Evolutionary conservation across 2,329 filamentous ascomycete genomes (phyloP).

Genomic region (Thyridium curvatum): DNA sequence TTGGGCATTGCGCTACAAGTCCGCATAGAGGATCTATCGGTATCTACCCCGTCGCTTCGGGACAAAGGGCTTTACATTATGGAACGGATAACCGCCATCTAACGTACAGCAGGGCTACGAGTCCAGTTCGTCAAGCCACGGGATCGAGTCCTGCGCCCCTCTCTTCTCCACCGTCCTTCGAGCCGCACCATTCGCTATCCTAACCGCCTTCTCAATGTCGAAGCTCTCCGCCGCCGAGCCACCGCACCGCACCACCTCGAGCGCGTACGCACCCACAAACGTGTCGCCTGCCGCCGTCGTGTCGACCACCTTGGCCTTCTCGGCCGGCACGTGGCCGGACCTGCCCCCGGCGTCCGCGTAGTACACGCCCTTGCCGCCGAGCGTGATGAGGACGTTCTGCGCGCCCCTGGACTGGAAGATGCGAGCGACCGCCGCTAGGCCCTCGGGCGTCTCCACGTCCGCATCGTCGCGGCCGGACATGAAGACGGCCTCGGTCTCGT

Average conservation of each 20-base stretch:
- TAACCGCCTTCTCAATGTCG: constrained; percentile 53
- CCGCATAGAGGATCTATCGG: too few species aligned
- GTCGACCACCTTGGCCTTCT: constrained; percentile 73
- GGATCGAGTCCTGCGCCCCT: constrained; percentile 62
- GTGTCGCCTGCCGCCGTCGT: constrained; percentile 94
- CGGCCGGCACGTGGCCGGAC: constrained; percentile 44
- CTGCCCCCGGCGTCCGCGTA: constrained; percentile 42
- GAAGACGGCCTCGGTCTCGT: constrained; percentile 66
- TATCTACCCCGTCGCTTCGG: too few species aligned
- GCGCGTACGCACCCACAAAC: constrained; percentile 83
- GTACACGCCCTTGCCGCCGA: constrained; percentile 75
- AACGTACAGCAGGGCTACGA: too few species aligned
- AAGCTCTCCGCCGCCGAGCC: constrained; percentile 25
- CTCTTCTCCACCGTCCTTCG: constrained; percentile 58
- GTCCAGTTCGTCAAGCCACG: constrained; percentile 48
- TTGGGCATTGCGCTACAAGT: too few species aligned
- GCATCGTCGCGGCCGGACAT: constrained; percentile 37
- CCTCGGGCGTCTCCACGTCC: constrained; percentile 25
- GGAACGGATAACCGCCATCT: too few species aligned
- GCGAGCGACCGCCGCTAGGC: constrained; percentile 29
- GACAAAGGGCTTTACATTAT: too few species aligned
- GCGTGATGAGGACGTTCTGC: constrained; percentile 71
- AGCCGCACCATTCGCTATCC: constrained; percentile 55
- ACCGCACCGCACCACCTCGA: constrained; percentile 61
- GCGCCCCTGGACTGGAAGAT: constrained; percentile 62